Evolutionary conservation across 331 rosid genomes (phyloP).

Genomic region (Saraca asoca): DNA sequence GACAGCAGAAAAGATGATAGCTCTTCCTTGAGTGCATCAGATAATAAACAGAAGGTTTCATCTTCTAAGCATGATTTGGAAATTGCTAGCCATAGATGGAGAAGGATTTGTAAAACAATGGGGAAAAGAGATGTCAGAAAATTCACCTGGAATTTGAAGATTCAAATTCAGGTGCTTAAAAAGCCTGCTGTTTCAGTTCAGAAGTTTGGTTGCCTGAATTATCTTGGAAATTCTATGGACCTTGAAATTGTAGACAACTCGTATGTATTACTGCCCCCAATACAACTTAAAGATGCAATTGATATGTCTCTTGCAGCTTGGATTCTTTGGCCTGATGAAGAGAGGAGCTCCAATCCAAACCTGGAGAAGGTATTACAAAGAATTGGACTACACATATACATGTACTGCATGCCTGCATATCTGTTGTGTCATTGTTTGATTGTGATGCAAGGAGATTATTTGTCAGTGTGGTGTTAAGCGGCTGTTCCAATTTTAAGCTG

Average conservation of each 20-base stretch:
- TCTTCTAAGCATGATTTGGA: slow-evolving; percentile 52
- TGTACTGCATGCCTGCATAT: background rate
- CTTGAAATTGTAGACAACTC: slow-evolving; percentile 68
- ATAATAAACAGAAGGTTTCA: slow-evolving; percentile 46
- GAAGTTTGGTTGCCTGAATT: slow-evolving; percentile 62
- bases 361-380: slow-evolving; percentile 76
- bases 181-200: slow-evolving; percentile 71
- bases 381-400: slow-evolving; percentile 10
- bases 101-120: slow-evolving; percentile 62
- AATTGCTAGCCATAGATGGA: slow-evolving; percentile 70
- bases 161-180: slow-evolving; percentile 81
- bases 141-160: slow-evolving; percentile 85
- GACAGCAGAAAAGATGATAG: slow-evolving; percentile 45
- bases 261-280: slow-evolving; percentile 58
- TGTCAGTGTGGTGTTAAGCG: slow-evolving; percentile 28
- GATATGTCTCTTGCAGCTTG: slow-evolving; percentile 79
- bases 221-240: slow-evolving; percentile 48
- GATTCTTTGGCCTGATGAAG: slow-evolving; percentile 99
- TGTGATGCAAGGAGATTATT: background rate
- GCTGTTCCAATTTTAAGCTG: background rate
- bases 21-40: slow-evolving; percentile 42
- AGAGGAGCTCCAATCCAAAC: slow-evolving; percentile 81
- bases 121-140: slow-evolving; percentile 63
- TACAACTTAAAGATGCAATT: slow-evolving; percentile 60
- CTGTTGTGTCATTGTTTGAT: background rate